Base-by-base conservation (phyloP, 441 rosid species). In the Rhodomyrtus psidioides region DNA sequence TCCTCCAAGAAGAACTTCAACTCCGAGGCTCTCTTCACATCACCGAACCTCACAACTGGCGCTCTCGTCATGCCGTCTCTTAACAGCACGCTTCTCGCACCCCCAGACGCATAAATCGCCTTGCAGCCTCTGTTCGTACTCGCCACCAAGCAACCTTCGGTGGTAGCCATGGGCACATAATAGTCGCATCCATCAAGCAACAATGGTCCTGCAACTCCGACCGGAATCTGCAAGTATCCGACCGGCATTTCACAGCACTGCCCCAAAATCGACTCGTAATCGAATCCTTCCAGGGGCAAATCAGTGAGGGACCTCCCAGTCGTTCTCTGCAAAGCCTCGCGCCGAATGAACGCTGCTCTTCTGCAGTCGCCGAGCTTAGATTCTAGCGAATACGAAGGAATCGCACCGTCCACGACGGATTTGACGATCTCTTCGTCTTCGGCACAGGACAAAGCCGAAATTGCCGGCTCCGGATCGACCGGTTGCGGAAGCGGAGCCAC, bases 181-280 rank as follows among this genome's bases (percentile, higher is more conserved):
- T 91, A 94, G 92, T 95, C 96, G 12, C 16, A 83, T 42, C 98
- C 98, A 83, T 96, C 95, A 1, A 95, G 94, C 89, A 93, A 60
- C 88, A 96, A 87, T 0, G 98, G 98, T 49, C 99, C 98, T 0
- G 96, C 96, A 4, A 95, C 90, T 55, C 99, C 98, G 75, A 96
- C 97, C 0, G 99, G 98, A 56, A 96, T 92, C 95, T 95, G 98
- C 74, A 95, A 93, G 57, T 95, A 95, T 0, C 99, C 99, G 2
- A 95, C 94, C 14, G 99, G 98, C 98, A 95, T 95, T 91, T 96
- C 98, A 53, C 98, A 96, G 89, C 99, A 96, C 91, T 93, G 98
- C n/a, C 97, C 97, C 87, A 96, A 87, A 44, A 95, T 93, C 5
- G 84, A 82, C 44, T 1, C 1, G 49, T 82, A 82, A 21, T 82